Evolutionary conservation across 305 asterid genomes (phyloP).

Genomic region (Withania somnifera): DNA sequence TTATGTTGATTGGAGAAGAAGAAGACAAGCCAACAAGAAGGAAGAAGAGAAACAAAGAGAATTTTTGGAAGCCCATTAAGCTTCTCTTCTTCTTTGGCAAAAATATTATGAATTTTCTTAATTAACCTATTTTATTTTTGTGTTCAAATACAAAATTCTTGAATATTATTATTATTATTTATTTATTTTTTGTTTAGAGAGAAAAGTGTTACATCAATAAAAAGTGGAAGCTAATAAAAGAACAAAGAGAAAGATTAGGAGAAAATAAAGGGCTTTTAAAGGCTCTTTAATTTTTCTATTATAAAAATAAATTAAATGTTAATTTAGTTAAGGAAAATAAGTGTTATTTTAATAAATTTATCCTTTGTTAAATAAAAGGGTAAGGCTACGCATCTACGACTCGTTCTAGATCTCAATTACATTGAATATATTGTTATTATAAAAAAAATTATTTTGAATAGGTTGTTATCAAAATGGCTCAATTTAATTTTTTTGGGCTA

Average conservation of each 20-base stretch:
- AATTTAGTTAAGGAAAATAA: no score
- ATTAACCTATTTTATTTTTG: not conserved
- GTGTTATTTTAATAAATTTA: no score
- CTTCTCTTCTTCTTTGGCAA: slow-evolving; percentile 7
- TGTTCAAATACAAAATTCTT: not conserved
- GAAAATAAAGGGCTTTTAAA: not conserved
- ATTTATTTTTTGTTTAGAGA: not conserved
- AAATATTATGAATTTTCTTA: not conserved
- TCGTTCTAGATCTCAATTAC: no score
- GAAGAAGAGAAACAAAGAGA: slow-evolving; percentile 9
- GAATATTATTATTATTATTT: no score
- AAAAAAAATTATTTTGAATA: no score
- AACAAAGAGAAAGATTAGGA: not conserved
- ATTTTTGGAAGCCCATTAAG: not conserved
- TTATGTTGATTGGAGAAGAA: not conserved
- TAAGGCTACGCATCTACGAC: no score
- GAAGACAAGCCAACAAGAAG: slow-evolving; percentile 1
- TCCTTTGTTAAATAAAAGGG: no score
- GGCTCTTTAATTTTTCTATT: not conserved
- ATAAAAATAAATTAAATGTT: no score
- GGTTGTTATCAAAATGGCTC: no score
- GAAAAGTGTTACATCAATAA: not conserved
- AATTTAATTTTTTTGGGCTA: no score
- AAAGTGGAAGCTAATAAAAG: not conserved
- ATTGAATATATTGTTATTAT: no score